phyloP scores from a whole-genome alignment of 1,284 basidiomycete species.

The Puccinia novopanici region DNA sequence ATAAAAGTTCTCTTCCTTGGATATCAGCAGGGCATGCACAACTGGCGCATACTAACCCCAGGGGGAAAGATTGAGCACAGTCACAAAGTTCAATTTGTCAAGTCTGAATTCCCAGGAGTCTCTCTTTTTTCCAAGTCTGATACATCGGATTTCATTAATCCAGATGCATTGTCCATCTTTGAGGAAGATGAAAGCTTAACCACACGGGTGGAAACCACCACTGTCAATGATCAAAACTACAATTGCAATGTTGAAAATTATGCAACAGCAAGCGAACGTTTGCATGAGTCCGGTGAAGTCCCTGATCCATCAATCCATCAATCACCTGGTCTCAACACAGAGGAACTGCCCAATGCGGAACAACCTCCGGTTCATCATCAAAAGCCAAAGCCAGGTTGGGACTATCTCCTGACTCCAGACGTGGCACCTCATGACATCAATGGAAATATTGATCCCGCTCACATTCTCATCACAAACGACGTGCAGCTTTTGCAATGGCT shows the following conservation, averaged over 20 bases:
- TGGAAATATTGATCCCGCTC: not conserved
- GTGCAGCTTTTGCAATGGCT: not conserved
- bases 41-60: not conserved
- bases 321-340: not conserved
- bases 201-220: no score
- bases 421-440: not conserved
- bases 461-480: not conserved
- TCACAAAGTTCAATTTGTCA: conserved; percentile 26
- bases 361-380: not conserved
- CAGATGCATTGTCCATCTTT: not conserved
- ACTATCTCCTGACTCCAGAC: not conserved
- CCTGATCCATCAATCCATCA: no score
- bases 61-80: not conserved
- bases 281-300: no score
- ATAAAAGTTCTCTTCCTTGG: not conserved
- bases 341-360: not conserved
- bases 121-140: not conserved
- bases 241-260: no score
- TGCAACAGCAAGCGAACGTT: no score
- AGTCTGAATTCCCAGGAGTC: conserved; percentile 10
- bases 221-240: no score
- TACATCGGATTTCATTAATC: not conserved
- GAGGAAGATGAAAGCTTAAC: no score
- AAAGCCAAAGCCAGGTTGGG: not conserved
- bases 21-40: conserved; percentile 3